Evolutionary conservation across 306 rosid genomes (phyloP).

Genomic region (Mimosa pudica): DNA sequence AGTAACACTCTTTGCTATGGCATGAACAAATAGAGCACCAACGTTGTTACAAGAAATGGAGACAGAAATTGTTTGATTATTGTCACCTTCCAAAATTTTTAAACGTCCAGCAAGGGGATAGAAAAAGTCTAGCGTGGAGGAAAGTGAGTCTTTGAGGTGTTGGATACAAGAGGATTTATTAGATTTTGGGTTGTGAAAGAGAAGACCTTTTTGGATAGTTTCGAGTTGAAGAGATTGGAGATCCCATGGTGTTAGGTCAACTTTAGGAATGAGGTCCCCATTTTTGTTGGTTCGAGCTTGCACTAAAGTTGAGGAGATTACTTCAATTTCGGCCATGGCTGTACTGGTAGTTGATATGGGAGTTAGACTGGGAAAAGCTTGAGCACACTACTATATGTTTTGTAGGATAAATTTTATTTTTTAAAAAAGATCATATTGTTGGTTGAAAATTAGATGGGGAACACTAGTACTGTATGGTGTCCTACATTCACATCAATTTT

Average conservation of each 20-base stretch:
- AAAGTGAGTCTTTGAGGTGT: slow-evolving; percentile 36
- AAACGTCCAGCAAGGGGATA: slow-evolving; percentile 43
- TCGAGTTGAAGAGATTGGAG: slow-evolving; percentile 31
- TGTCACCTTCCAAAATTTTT: not conserved
- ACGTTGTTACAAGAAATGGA: slow-evolving; percentile 36
- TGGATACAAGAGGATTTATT: not conserved
- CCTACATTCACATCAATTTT: too few relatives aligned
- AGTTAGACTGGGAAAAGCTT: too few relatives aligned
- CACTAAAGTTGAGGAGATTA: slow-evolving; percentile 9
- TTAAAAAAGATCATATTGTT: too few relatives aligned
- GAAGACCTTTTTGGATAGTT: slow-evolving; percentile 48
- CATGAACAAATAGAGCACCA: slow-evolving; percentile 41
- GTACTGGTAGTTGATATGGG: too few relatives aligned
- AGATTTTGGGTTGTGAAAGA: slow-evolving; percentile 28
- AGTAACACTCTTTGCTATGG: not conserved
- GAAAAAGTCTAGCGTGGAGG: slow-evolving; percentile 33
- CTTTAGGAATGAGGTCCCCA: not conserved
- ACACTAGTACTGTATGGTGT: too few relatives aligned
- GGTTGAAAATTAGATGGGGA: too few relatives aligned
- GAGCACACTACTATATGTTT: too few relatives aligned
- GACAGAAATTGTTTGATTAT: not conserved
- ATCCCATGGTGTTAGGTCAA: slow-evolving; percentile 54
- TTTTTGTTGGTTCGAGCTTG: slow-evolving; percentile 3
- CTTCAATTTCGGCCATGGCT: not conserved
- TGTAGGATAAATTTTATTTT: too few relatives aligned